Conservation (phyloP, 192 early-diverging fungal genomes). For the Backusella circina region DNA sequence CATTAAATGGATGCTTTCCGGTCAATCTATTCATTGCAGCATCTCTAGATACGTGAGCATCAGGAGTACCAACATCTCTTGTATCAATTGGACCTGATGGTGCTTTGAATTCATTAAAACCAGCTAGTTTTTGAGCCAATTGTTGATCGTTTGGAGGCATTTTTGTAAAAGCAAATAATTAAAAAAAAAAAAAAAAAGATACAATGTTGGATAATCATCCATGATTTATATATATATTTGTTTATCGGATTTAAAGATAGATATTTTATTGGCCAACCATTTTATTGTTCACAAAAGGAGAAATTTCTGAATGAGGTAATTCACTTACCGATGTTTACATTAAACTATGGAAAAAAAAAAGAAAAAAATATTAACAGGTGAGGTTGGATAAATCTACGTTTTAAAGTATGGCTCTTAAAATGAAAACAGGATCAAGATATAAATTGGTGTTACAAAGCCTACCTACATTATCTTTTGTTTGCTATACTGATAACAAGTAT, state of each 20-base stretch:
- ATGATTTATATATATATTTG: neutral
- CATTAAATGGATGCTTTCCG: neutral
- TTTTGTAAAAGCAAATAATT: neutral
- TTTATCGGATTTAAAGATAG: neutral
- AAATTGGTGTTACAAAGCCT: neutral
- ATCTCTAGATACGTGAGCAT: neutral
- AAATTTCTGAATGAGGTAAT: neutral
- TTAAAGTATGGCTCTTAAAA: neutral
- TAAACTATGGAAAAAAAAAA: neutral
- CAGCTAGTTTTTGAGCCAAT: neutral
- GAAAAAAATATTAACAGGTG: neutral
- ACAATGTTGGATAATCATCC: neutral
- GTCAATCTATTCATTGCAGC: neutral
- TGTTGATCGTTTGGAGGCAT: neutral
- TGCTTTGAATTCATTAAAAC: neutral
- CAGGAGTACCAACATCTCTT: neutral
- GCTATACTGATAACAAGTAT: neutral
- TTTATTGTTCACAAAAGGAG: neutral
- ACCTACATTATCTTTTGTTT: conserved; percentile 2
- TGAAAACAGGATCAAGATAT: neutral
- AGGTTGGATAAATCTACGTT: neutral
- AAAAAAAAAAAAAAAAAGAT: neutral
- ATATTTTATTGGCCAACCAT: neutral
- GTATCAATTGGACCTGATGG: neutral
- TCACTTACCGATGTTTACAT: neutral